Base-by-base conservation (phyloP, 805 yeast genomes). In the Yarrowia divulgata region DNA sequence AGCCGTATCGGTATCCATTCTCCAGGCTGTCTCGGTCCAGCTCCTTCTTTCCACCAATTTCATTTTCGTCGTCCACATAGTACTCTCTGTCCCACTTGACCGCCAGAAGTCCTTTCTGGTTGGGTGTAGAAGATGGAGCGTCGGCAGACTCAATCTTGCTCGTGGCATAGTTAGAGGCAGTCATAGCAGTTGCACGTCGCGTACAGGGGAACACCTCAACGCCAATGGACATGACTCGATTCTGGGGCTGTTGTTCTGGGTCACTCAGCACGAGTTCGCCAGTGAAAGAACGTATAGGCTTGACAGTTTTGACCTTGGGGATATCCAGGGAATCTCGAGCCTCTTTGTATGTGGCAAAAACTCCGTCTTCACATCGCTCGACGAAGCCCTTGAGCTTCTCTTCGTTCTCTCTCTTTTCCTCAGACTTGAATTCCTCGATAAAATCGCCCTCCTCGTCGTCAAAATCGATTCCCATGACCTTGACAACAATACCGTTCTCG, bases 1-100 rank as follows among this genome's bases (percentile, higher is more conserved):
- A 79, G 2, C 96, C 94, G 74, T 88, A 92, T 71, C 85, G 84
- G 75, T 85, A 91, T 0, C 90, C 96, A 45, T 85, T 85, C 5
- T 83, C 82, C 34, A 85, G 80, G 8, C 82, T 82, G 1, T 79
- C 79, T 46, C 77, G 77, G 5, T 80, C 78, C 35, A 87, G 79
- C 1, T 74, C 70, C 72, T 73, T 76, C 16, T 70, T 69, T 18
- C 70, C 71, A 14, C 75, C 74, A 1, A 73, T 71, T 10, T 73
- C 79, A 8, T 74, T 78, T 5, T 73, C 78, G 16, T 73, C 75
- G 8, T 67, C 69, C 34, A 73, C 69, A 49, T 55, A 73, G 49
- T 73, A 73, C 29, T 71, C 71, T 12, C 73, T 64, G 13, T 63
- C 60, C 49, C 50, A 50, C 64, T 55, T 60, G 18, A 71, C 66